A percentile compares a stretch with the other conserved stretches of the same genome.
phyloP scores from a whole-genome alignment of 2,329 filamentous ascomycete genomes.

The Trichoderma sp. region DNA sequence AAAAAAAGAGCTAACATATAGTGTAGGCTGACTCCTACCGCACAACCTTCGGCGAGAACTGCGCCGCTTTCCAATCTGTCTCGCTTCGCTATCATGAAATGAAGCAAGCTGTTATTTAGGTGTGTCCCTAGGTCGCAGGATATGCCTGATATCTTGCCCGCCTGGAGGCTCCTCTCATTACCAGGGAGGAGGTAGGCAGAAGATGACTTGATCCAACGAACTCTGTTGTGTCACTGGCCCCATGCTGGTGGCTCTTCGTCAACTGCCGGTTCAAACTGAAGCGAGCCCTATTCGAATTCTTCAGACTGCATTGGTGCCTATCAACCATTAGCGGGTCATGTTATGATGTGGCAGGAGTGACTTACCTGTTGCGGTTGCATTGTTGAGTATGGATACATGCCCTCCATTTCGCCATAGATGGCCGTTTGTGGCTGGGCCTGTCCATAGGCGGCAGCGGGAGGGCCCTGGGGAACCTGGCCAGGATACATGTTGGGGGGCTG shows the following conservation, averaged over 20 bases:
- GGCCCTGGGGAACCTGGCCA: constrained; percentile 73
- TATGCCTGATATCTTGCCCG: neutral
- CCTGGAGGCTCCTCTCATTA: neutral
- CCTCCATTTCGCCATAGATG: constrained; percentile 80
- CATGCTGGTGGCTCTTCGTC: neutral
- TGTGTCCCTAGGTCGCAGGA: neutral
- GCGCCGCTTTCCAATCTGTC: constrained; percentile 72
- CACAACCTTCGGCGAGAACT: constrained; percentile 59
- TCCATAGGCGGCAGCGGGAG: constrained; percentile 69
- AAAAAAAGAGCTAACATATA: neutral
- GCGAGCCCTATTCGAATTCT: constrained; percentile 45
- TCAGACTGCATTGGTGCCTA: constrained; percentile 49
- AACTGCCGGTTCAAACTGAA: neutral
- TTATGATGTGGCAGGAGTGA: constrained; percentile 25
- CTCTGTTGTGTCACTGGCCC: neutral
- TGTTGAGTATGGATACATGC: constrained; percentile 80
- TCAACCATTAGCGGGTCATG: constrained; percentile 24
- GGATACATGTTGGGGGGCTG: constrained; percentile 79
- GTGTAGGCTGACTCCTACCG: constrained; percentile 62
- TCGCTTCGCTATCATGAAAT: constrained; percentile 65
- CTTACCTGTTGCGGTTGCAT: constrained; percentile 83
- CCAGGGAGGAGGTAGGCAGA: neutral
- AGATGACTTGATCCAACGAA: neutral
- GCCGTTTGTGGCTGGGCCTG: constrained; percentile 66
- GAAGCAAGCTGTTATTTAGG: constrained; percentile 17